Conservation (phyloP, 2,329 filamentous ascomycete genomes). For the Aspergillus fructus region DNA sequence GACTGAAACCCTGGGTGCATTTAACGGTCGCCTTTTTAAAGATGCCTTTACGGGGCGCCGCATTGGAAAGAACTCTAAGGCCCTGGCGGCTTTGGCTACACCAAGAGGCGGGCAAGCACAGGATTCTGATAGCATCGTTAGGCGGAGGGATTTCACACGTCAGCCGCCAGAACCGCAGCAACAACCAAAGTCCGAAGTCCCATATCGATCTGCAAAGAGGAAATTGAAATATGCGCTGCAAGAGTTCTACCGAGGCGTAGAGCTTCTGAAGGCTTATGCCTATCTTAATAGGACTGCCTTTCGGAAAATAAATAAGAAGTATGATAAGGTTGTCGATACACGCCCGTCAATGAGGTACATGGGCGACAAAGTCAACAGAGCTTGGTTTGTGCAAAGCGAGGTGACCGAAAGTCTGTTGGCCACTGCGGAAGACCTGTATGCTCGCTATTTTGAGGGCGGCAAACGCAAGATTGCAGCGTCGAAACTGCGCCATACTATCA, state of each 20-base stretch:
- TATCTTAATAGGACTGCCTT: constrained; percentile 90
- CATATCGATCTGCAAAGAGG: constrained; percentile 83
- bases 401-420: constrained; percentile 77
- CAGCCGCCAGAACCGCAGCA: constrained; percentile 42
- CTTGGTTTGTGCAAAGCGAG: constrained; percentile 90
- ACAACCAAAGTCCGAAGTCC: constrained; percentile 58
- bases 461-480: constrained; percentile 88
- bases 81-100: constrained; percentile 46
- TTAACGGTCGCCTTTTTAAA: constrained; percentile 34
- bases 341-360: constrained; percentile 78
- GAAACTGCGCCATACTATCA: constrained; percentile 73
- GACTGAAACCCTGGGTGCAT: constrained; percentile 23
- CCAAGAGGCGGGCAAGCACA: constrained; percentile 35
- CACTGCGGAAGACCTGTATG: constrained; percentile 85
- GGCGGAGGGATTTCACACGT: constrained; percentile 52
- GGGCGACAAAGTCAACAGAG: constrained; percentile 84
- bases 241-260: constrained; percentile 89
- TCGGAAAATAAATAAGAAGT: constrained; percentile 98
- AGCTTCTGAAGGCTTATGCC: constrained; percentile 88
- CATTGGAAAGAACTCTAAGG: constrained; percentile 58
- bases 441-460: constrained; percentile 88
- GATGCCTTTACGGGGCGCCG: constrained; percentile 46
- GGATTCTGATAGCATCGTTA: constrained; percentile 27
- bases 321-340: constrained; percentile 84
- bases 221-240: constrained; percentile 89